These are phyloP conservation scores for Mycena filopes DNA, from an alignment of 768 basidiomycete genomes.

Conservation along the genomic window DNA sequence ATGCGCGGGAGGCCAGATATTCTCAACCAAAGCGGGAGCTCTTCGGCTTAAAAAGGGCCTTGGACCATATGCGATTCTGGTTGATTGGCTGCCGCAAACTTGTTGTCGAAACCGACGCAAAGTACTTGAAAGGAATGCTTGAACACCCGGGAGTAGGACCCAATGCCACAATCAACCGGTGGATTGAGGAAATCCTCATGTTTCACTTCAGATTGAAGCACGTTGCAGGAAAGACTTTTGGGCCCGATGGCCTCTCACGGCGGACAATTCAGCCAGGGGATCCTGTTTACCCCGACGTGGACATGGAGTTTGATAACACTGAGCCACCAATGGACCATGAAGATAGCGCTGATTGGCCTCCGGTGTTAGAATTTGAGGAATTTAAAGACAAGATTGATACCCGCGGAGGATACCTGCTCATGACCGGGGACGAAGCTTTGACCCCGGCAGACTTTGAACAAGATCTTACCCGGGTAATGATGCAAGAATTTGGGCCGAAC, in stretches of 20 bases:
- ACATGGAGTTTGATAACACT: constrained; percentile 1
- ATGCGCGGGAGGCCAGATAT: constrained; percentile 19
- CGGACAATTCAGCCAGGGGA: constrained; percentile 17
- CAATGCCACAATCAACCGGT: constrained; percentile 36
- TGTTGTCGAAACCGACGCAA: constrained; percentile 36
- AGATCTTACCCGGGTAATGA: background rate
- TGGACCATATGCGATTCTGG: constrained; percentile 24
- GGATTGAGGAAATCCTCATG: constrained; percentile 35
- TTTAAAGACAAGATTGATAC: constrained; percentile 22
- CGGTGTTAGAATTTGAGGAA: constrained; percentile 15
- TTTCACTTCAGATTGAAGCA: constrained; percentile 36
- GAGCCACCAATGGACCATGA: constrained; percentile 2
- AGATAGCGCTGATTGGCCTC: constrained; percentile 15
- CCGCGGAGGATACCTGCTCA: constrained; percentile 18
- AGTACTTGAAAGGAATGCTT: constrained; percentile 36
- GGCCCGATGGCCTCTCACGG: constrained; percentile 36
- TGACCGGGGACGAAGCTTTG: background rate
- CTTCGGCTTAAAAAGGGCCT: constrained; percentile 32
- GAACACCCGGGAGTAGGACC: constrained; percentile 33
- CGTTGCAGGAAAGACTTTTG: constrained; percentile 21
- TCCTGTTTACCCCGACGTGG: background rate
- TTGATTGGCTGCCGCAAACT: constrained; percentile 32
- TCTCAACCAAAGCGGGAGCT: constrained; percentile 44
- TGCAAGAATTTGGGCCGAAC: background rate
- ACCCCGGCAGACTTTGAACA: background rate